A percentile compares a stretch with the other conserved stretches of the same genome.
These are phyloP conservation scores for Fusarium abutilonis DNA, from an alignment of 2,329 filamentous ascomycete species.

Conservation along the genomic window DNA sequence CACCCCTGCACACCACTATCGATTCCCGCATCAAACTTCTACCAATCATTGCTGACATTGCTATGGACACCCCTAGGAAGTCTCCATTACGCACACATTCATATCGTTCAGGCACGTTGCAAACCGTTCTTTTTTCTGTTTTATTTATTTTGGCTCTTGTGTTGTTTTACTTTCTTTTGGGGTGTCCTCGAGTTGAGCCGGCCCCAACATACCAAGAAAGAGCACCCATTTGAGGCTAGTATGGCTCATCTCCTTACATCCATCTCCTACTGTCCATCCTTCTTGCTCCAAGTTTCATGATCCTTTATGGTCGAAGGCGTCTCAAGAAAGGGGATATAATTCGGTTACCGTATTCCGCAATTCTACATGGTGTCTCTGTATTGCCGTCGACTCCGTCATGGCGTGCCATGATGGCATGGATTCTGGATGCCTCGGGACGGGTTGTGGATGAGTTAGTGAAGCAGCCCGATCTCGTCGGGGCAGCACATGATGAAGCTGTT, in stretches of 20 bases:
- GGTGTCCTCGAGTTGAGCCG: constrained; percentile 21
- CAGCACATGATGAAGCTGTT: constrained; percentile 34
- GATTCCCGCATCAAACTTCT: constrained; percentile 18
- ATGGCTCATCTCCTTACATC: constrained; percentile 15
- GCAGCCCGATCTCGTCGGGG: constrained; percentile 17
- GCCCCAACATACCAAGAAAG: constrained; percentile 5
- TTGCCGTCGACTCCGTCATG: constrained; percentile 20
- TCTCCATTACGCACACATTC: constrained; percentile 40
- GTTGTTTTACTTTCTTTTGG: constrained; percentile 22
- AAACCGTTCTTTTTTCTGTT: constrained; percentile 36
- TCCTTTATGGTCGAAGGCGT: constrained; percentile 18
- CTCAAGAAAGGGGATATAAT: constrained; percentile 25
- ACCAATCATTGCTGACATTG: constrained; percentile 39
- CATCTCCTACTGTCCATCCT: constrained; percentile 17
- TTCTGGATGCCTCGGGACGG: constrained; percentile 28
- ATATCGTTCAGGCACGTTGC: constrained; percentile 39
- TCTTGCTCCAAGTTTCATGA: constrained; percentile 6
- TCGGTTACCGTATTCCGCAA: constrained; percentile 6
- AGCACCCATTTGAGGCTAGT: constrained; percentile 14
- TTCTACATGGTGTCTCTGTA: constrained; percentile 23
- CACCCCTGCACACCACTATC: constrained; percentile 46
- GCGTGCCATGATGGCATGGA: constrained; percentile 29
- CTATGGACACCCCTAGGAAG: constrained; percentile 38
- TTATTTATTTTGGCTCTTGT: constrained; percentile 6
- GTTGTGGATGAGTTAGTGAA: constrained; percentile 24